Evolutionary conservation across 1,284 basidiomycete species (phyloP), one percentile per base, ranked within the genome.

Genomic region (Phlebopus sp.): DNA sequence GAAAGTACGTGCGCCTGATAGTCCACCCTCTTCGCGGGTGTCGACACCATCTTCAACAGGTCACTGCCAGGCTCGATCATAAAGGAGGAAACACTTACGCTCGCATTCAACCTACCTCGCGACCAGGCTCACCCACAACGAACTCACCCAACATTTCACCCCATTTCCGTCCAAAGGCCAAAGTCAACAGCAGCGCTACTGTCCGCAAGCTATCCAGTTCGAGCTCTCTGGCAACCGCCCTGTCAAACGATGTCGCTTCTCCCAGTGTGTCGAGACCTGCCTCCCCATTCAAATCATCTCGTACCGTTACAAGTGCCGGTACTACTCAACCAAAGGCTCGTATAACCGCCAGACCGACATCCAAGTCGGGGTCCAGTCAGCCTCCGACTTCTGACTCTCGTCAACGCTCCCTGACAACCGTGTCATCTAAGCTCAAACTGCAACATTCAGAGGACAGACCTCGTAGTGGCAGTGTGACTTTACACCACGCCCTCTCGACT

Each of bases 51-150:
- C 40, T 51, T 42, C n/a, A n/a, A 29, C 60, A 78, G 75, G 71
- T 77, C 46, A 72, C 72, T 25, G 71, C 71, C 35, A 71, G 66
- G 53, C 54, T 72, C 51, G 67, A 61, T 42, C 59, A 69, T 52
- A 61, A 61, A 43, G 55, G 54, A 35, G 49, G 59, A 29, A 59
- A 60, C 27, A 48, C 68, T 34, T 55, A 56, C 42, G 59, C 69
- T 52, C 67, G 59, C 51, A 44, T 48, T 37, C 59, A 59, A 41
- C 46, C 62, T 11, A 49, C 45, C 31, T 67, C 69, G 34, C 69
- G 79, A 35, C 76, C 79, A 4, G 58, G 64, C 14, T 82, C 81
- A 4, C 84, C 84, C 21, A 62, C 69, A 48, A 84, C 82, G 56
- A 55, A 55, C 51, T 65, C 68, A 3, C 56, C 68, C 35, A 54